Conservation (phyloP, 2,329 filamentous ascomycete species). For the Botrytis hyacinthi region DNA sequence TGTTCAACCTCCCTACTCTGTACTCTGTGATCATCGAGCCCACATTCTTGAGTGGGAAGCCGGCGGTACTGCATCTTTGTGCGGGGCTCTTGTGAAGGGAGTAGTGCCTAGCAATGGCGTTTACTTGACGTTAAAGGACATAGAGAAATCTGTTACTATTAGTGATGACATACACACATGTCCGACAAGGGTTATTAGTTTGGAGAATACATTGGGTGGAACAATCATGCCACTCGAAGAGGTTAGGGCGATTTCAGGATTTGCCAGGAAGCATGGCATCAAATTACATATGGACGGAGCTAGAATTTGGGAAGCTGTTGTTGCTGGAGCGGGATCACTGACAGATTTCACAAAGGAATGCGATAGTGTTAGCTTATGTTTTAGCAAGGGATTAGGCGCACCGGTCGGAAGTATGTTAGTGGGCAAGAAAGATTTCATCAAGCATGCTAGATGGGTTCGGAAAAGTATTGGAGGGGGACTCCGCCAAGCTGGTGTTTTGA, state of each 20-base stretch:
- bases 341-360: conserved; percentile 66
- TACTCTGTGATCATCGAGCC: conserved; percentile 74
- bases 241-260: conserved; percentile 65
- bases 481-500: conserved; percentile 72
- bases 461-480: conserved; percentile 80
- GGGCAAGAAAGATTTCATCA: conserved; percentile 53
- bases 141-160: conserved; percentile 63
- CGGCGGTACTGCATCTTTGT: conserved; percentile 64
- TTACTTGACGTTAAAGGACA: conserved; percentile 60
- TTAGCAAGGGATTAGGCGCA: conserved; percentile 79
- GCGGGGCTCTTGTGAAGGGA: conserved; percentile 66
- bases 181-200: conserved; percentile 75
- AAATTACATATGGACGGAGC: conserved; percentile 78
- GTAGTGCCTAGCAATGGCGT: conserved; percentile 68
- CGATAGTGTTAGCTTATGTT: conserved; percentile 74
- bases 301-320: conserved; percentile 77
- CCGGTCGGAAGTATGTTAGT: conserved; percentile 77
- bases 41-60: conserved; percentile 73
- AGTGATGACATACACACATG: conserved; percentile 71
- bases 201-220: conserved; percentile 85
- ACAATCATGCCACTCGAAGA: conserved; percentile 75
- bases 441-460: conserved; percentile 70
- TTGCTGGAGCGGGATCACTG: conserved; percentile 64
- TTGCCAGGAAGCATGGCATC: conserved; percentile 63
- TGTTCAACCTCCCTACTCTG: conserved; percentile 72